Conservation (phyloP, 73 alveolate genomes). For the Paraurostyla sp. region DNA sequence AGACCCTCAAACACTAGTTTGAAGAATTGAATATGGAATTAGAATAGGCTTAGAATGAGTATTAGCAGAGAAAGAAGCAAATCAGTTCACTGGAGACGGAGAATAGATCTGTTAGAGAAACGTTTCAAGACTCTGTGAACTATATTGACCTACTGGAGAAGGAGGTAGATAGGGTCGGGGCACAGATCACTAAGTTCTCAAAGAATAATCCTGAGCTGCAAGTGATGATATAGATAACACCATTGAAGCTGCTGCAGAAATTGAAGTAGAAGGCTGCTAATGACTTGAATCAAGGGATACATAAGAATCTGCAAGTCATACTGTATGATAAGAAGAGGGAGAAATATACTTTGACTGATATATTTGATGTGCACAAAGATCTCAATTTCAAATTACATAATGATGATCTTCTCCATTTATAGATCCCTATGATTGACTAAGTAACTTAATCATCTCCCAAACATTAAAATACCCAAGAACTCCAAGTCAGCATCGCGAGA, state of each 20-base stretch:
- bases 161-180: background rate
- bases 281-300: background rate
- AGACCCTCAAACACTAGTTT: background rate
- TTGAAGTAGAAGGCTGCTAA: background rate
- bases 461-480: background rate
- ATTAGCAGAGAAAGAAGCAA: background rate
- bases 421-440: background rate
- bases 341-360: conserved; percentile 44
- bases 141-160: conserved; percentile 39
- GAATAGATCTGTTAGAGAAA: background rate
- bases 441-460: background rate
- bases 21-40: conserved; percentile 31
- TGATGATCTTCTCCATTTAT: background rate
- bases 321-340: conserved; percentile 44
- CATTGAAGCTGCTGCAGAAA: conserved; percentile 11
- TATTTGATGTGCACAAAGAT: conserved; percentile 44
- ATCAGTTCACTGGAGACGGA: background rate
- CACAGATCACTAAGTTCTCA: background rate
- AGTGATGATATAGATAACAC: background rate
- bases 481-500: background rate
- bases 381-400: background rate
- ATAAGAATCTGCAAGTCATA: background rate
- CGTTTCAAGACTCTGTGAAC: background rate
- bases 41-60: conserved; percentile 5
- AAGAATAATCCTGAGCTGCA: background rate